These are phyloP conservation scores for Phytopythium oedochilum DNA, from an alignment of 352 stramenopile species.

Conservation along the genomic window DNA sequence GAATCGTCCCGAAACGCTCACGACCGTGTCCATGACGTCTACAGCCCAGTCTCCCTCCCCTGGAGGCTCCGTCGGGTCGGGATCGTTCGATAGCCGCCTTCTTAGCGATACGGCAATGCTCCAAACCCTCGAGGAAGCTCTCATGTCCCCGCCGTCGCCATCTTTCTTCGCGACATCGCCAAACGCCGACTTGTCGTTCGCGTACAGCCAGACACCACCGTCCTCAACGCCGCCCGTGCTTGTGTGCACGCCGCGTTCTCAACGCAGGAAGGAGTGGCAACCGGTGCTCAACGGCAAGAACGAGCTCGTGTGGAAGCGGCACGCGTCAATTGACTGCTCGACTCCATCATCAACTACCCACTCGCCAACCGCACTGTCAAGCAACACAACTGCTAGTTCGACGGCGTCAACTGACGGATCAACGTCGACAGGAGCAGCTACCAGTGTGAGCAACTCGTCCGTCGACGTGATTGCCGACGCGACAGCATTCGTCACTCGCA, in stretches of 20 bases:
- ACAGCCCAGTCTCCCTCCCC: constrained; percentile 23
- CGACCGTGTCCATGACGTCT: constrained; percentile 17
- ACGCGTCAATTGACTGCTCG: constrained; percentile 4
- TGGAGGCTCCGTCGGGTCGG: constrained; percentile 12
- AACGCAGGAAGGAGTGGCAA: constrained; percentile 41
- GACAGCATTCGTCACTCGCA: constrained; percentile 40
- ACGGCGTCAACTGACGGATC: background rate
- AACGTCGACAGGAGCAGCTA: background rate
- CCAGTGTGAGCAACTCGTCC: background rate
- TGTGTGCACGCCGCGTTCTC: constrained; percentile 1
- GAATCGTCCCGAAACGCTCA: constrained; percentile 24
- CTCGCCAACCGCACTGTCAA: background rate
- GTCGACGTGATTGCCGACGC: constrained; percentile 20
- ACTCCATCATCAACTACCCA: background rate
- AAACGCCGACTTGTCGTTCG: background rate
- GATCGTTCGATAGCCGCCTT: background rate
- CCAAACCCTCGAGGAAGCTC: constrained; percentile 1
- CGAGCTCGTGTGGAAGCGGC: constrained; percentile 30
- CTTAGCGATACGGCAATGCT: background rate
- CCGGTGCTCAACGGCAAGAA: constrained; percentile 14
- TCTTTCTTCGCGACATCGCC: background rate
- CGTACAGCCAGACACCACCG: background rate
- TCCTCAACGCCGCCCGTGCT: background rate
- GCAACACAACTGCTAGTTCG: background rate
- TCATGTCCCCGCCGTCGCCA: constrained; percentile 3